A percentile compares a stretch with the other conserved stretches of the same genome.
These are phyloP conservation scores for Diplocarpon mali DNA, from an alignment of 2,329 filamentous ascomycete species.

Conservation along the genomic window DNA sequence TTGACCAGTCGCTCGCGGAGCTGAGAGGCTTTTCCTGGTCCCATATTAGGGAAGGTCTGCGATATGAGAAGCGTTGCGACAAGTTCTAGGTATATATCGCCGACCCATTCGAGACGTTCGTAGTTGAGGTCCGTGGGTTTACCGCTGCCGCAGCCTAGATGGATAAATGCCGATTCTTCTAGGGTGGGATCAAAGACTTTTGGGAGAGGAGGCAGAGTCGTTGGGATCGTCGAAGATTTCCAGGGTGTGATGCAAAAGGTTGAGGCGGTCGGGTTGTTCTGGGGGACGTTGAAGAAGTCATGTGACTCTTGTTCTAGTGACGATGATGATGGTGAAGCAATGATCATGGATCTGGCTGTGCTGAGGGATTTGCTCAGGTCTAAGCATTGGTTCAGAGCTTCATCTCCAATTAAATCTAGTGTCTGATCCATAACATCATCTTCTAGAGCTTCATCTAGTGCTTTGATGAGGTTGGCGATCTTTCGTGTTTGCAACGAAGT, in stretches of 20 bases:
- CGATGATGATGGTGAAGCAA: background rate
- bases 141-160: slow-evolving; percentile 30
- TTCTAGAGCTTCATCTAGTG: slow-evolving; percentile 19
- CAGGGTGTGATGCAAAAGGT: slow-evolving; percentile 34
- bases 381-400: slow-evolving; percentile 13
- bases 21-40: slow-evolving; percentile 60
- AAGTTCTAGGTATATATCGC: slow-evolving; percentile 75
- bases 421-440: slow-evolving; percentile 13
- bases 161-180: slow-evolving; percentile 55
- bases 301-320: slow-evolving; percentile 7
- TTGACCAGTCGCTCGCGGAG: slow-evolving; percentile 70
- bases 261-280: slow-evolving; percentile 16
- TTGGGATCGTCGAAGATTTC: slow-evolving; percentile 38
- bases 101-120: slow-evolving; percentile 79
- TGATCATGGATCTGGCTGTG: slow-evolving; percentile 5
- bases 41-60: slow-evolving; percentile 53
- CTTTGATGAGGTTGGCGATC: slow-evolving; percentile 17
- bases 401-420: slow-evolving; percentile 11
- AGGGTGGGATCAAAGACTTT: slow-evolving; percentile 46
- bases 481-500: slow-evolving; percentile 10
- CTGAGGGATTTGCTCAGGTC: slow-evolving; percentile 15
- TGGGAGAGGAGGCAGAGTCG: slow-evolving; percentile 46
- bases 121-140: slow-evolving; percentile 40
- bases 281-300: slow-evolving; percentile 13
- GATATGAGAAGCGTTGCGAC: slow-evolving; percentile 67